Conservation (phyloP, 2,329 filamentous ascomycete genomes). For the Sporothrix protearum region DNA sequence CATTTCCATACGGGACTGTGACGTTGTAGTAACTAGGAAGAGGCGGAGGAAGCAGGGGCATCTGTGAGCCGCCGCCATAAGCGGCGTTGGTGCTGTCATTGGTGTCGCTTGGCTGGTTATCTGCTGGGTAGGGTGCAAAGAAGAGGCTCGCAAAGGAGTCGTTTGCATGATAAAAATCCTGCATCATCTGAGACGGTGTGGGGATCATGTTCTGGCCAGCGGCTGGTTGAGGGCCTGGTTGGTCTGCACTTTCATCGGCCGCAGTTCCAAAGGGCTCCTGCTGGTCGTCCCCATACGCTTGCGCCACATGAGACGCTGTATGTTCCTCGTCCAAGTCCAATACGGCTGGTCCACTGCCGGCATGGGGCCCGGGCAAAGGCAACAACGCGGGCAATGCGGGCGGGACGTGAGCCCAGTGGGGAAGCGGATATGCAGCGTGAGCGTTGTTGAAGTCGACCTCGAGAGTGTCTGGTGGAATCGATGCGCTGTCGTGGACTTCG, state of each 20-base stretch:
- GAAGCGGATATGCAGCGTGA: neutral
- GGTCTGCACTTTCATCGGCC: neutral
- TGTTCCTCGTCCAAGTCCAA: neutral
- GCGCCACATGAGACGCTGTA: neutral
- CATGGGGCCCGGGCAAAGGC: neutral
- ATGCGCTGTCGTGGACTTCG: neutral
- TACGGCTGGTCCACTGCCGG: too few species aligned
- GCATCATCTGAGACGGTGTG: neutral
- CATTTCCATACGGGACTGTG: neutral
- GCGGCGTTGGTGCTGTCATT: neutral
- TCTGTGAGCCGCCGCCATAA: neutral
- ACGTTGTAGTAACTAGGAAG: neutral
- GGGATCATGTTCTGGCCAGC: neutral
- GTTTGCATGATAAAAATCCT: neutral
- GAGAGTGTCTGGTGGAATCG: neutral
- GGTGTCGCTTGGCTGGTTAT: neutral
- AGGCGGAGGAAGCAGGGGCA: neutral
- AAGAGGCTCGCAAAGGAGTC: neutral
- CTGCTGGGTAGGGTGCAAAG: neutral
- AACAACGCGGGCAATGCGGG: neutral
- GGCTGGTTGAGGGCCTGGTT: neutral
- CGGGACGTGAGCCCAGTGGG: neutral
- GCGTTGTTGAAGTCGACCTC: neutral
- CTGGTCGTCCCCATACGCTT: neutral
- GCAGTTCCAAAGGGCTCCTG: neutral